Conservation (phyloP, 352 stramenopile species). For the Salisapilia sapeloensis region DNA sequence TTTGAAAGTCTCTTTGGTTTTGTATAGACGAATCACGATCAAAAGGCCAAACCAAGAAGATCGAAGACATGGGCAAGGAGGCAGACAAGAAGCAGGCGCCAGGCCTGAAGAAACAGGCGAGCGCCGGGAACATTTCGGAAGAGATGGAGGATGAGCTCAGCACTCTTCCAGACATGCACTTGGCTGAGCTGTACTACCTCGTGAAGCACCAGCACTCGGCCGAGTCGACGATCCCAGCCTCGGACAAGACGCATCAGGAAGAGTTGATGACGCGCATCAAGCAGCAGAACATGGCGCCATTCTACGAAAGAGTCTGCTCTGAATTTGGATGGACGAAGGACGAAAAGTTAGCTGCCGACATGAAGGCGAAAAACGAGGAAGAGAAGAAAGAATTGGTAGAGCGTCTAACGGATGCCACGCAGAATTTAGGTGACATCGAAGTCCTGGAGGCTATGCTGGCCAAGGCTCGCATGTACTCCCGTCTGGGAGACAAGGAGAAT, state of each 20-base stretch:
- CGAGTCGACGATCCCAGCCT: conserved; percentile 11
- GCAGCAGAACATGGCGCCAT: conserved; percentile 54
- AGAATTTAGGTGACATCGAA: conserved; percentile 96
- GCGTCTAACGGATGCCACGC: conserved; percentile 83
- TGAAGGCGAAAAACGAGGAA: conserved; percentile 41
- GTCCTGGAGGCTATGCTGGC: conserved; percentile 90
- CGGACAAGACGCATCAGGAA: conserved; percentile 15
- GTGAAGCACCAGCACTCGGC: conserved; percentile 48
- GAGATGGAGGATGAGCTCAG: conserved; percentile 73
- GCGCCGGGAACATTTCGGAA: conserved; percentile 69
- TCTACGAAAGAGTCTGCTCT: conserved; percentile 51
- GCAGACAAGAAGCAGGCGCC: too few species aligned
- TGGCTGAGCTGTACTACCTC: conserved; percentile 55
- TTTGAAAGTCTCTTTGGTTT: too few species aligned
- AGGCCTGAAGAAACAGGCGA: conserved; percentile 49
- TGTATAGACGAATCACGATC: too few species aligned
- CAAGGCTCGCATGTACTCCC: conserved; percentile 88
- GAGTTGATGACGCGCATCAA: conserved; percentile 50
- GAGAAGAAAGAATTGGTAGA: conserved; percentile 73
- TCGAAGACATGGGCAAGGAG: too few species aligned
- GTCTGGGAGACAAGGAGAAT: conserved; percentile 84
- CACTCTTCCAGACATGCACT: conserved; percentile 64
- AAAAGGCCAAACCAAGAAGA: too few species aligned
- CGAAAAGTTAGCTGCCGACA: conserved; percentile 23
- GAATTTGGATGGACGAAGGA: conserved; percentile 63